Evolutionary conservation across 2,329 filamentous ascomycete species (phyloP), one percentile per base, ranked within the genome.

Genomic region (Didymella exigua): DNA sequence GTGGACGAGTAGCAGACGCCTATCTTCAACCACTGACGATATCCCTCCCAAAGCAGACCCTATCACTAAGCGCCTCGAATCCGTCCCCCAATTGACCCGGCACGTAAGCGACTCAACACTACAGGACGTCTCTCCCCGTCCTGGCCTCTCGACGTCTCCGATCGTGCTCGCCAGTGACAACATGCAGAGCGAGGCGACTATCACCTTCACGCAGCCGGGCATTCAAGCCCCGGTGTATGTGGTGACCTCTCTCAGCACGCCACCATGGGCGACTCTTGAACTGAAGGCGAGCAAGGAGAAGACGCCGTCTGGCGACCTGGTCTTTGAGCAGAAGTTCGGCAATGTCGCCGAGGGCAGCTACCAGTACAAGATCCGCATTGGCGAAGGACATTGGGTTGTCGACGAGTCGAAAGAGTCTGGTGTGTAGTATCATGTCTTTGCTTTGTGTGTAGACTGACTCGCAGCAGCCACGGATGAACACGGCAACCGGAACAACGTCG

Each of bases 301-400:
- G 26, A 79, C 81, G 9, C 75, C 79, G 4, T 76, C 81, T 30
- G 83, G 81, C n/a, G 70, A 86, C 49, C 76, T 84, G 54, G 68
- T 81, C 11, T 92, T 89, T 68, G 78, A 74, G 37, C 84, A 84
- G 54, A 74, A 79, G 1, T 78, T 90, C 38, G 70, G 80, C 30
- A 78, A 83, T 7, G 77, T 84, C 16, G 77, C 82, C 19, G 83
- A 82, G 19, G 81, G 83, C 41, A 81, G 84, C 53, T 84, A 90
- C 61, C 86, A 89, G 66, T 93, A 91, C 81, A 92, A 91, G 74
- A 89, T 92, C 63, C 83, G 87, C 26, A 77, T 89, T 30, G 88
- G 88, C 9, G 71, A 80, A 18, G 84, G 84, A 42, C 83, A 89
- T 60, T 89, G 86, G 84, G 78, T 86, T 21, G 73, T 90, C 40